A percentile compares a stretch with the other conserved stretches of the same genome.
phyloP scores from a whole-genome alignment of 495 filamentous ascomycete species.

The Durotheca rogersii region DNA sequence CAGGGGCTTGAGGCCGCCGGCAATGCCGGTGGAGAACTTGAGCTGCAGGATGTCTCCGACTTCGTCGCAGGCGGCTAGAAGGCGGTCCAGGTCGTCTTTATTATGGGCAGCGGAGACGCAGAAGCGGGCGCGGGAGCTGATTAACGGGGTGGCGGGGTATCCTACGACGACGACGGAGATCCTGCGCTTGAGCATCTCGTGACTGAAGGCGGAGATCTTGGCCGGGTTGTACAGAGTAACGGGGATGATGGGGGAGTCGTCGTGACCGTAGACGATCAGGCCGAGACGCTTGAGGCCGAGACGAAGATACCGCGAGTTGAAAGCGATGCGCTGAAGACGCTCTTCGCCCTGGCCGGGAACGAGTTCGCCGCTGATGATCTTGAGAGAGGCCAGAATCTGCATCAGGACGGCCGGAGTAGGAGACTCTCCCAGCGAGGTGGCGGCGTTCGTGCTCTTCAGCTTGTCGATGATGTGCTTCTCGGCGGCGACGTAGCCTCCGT shows the following conservation, averaged over 20 bases:
- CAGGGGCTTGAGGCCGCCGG: conserved; percentile 77
- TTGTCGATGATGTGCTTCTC: conserved; percentile 91
- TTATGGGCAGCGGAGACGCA: conserved; percentile 95
- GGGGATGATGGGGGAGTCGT: conserved; percentile 96
- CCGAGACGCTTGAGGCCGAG: conserved; percentile 95
- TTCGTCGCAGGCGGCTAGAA: conserved; percentile 88
- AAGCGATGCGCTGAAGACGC: conserved; percentile 90
- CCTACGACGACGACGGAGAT: conserved; percentile 98
- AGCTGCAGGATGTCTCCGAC: conserved; percentile 89
- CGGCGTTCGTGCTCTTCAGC: conserved; percentile 80
- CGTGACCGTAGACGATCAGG: conserved; percentile 94
- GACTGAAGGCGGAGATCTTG: conserved; percentile 96
- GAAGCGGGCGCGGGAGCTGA: conserved; percentile 90
- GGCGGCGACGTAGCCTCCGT: conserved; percentile 92
- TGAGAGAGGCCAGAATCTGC: conserved; percentile 82
- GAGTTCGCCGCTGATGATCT: conserved; percentile 85
- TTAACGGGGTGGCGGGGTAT: conserved; percentile 95
- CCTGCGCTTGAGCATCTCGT: conserved; percentile 96
- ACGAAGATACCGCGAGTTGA: conserved; percentile 97
- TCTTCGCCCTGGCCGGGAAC: conserved; percentile 92
- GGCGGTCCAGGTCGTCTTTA: conserved; percentile 93
- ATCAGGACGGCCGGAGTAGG: conserved; percentile 82
- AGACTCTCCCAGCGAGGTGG: conserved; percentile 83
- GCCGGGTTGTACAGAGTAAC: conserved; percentile 92
- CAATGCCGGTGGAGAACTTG: conserved; percentile 93